Percentiles rank a stretch among this genome's conserved stretches.
phyloP scores from a whole-genome alignment of 1,139 yeast species.

The Lodderomyces jiufengensis region DNA sequence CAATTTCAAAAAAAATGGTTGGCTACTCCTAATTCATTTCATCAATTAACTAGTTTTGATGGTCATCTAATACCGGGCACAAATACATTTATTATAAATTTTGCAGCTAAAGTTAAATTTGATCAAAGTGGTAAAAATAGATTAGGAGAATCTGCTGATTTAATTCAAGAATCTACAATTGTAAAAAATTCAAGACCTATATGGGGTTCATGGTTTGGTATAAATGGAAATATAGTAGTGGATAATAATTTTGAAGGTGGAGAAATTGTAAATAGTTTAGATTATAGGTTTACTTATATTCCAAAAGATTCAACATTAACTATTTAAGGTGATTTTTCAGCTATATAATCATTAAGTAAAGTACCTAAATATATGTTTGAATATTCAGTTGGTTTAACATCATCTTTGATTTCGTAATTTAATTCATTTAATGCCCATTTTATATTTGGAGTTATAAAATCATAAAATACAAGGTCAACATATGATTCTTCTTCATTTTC shows the following conservation, averaged over 20 bases:
- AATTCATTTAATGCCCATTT: constrained; percentile 49
- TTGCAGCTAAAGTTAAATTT: constrained; percentile 64
- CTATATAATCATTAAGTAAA: constrained; percentile 18
- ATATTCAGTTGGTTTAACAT: constrained; percentile 20
- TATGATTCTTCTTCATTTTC: constrained; percentile 17
- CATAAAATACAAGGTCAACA: constrained; percentile 75
- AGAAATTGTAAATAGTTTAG: constrained; percentile 52
- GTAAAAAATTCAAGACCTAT: constrained; percentile 28
- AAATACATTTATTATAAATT: constrained; percentile 49
- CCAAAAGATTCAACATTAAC: constrained; percentile 55
- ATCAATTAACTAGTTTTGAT: constrained; percentile 59
- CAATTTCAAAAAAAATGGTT: constrained; percentile 68
- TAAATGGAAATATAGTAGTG: constrained; percentile 52
- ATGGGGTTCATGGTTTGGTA: constrained; percentile 73
- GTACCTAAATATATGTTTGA: constrained; percentile 34
- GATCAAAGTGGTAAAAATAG: constrained; percentile 70
- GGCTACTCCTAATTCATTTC: constrained; percentile 57
- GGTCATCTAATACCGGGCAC: constrained; percentile 72
- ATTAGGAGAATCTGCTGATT: constrained; percentile 57
- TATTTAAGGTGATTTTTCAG: constrained; percentile 17
- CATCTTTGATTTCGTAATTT: constrained; percentile 17
- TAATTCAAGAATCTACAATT: constrained; percentile 18
- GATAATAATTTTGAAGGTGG: constrained; percentile 49
- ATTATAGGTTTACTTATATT: constrained; percentile 62
- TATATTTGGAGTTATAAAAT: constrained; percentile 66